Base-by-base conservation (phyloP, 257 asterid genomes). In the Datura wrightii region DNA sequence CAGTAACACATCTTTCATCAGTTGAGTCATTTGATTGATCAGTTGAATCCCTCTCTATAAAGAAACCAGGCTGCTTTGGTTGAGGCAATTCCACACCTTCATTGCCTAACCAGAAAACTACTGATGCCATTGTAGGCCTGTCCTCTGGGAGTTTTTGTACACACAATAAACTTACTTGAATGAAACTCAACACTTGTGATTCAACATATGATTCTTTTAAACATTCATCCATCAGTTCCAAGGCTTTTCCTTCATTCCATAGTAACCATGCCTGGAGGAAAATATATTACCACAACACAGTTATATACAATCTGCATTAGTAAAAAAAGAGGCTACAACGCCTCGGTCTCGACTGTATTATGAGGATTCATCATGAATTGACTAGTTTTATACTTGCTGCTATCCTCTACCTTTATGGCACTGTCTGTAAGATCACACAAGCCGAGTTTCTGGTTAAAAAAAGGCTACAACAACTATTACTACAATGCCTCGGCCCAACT, bases 1-100 rank as follows among this genome's bases (percentile, higher is more conserved):
- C 58, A 36, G 18, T 41, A 14, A 5, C 10, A 6, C 59, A 52
- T 63, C 79, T 72, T 70, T 85, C 58, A 44, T 82, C 85, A 65
- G n/a, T 67, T 19, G 63, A 52, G 18, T 69, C 65, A 34, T 19
- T 46, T 66, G 65, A 37, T 78, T 69, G 76, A 37, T 16, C 56
- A 31, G n/a, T 31, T 44, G 24, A 44, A 65, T 60, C 80, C 52
- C 84, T 84, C 55, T 85, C 88, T 2, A 82, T 10, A 24, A 79
- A 84, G 59, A 87, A 88, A 15, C 89, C 90, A 46, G 90, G 92
- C 83, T 82, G 83, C 16, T 86, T 87, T 16, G 90, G 87, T n/a
- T 63, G 82, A 74, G 87, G 87, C 60, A 85, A 60, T 24, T 52
- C 58, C 42, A 79, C 58, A 36, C 10, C 85, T 10, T 85, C 88